Conservation (phyloP, 2,329 filamentous ascomycete genomes). For the Penicillium fuscoglaucum region DNA sequence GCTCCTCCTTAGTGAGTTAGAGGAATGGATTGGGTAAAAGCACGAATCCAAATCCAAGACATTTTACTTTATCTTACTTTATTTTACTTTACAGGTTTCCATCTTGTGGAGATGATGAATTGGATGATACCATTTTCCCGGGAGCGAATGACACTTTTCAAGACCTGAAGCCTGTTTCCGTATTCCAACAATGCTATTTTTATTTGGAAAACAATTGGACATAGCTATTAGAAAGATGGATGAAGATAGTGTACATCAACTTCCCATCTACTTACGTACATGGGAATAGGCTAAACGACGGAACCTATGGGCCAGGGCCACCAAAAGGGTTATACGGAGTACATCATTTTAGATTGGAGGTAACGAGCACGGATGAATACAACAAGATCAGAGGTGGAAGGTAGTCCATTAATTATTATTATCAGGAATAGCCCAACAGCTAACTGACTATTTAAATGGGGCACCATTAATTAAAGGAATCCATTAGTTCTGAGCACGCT, state of each 20-base stretch:
- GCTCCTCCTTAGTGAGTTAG: no score
- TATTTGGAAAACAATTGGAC: no score
- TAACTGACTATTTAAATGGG: background rate
- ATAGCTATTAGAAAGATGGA: no score
- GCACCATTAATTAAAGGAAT: background rate
- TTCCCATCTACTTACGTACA: background rate
- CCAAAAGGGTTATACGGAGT: background rate
- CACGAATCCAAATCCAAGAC: background rate
- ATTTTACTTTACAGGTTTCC: background rate
- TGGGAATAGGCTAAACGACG: background rate
- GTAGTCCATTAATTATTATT: background rate
- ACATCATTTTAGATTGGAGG: background rate
- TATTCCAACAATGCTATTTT: no score
- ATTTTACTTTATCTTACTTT: no score
- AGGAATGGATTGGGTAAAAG: background rate
- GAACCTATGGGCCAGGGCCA: background rate
- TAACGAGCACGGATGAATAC: background rate
- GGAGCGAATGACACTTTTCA: no score
- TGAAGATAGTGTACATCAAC: background rate
- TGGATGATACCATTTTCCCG: no score
- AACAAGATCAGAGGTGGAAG: no score
- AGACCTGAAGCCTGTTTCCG: no score
- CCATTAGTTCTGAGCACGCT: slow-evolving; percentile 9
- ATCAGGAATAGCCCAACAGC: background rate
- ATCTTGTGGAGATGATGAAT: background rate